Conservation (phyloP, 768 basidiomycete species). For the Hysterangium stoloniferum region DNA sequence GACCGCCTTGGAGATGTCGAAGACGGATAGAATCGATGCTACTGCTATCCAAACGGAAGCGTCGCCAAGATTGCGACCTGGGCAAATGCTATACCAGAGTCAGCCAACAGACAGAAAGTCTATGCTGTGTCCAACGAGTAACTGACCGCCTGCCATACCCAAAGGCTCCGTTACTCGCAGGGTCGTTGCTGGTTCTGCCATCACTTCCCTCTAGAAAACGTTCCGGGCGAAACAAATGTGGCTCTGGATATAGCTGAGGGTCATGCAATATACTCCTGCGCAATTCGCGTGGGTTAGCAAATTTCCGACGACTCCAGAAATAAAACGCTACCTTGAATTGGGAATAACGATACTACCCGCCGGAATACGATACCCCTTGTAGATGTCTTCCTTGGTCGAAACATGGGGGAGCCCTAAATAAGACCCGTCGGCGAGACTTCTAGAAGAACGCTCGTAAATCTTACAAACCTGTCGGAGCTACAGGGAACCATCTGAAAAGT, state of each 20-base stretch:
- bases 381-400: slow-evolving; percentile 15
- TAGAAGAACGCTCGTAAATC: not conserved
- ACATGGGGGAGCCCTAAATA: not conserved
- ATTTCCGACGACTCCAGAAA: not conserved
- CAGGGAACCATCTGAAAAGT: not conserved
- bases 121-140: not conserved
- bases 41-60: slow-evolving; percentile 31
- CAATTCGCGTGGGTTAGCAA: too few relatives aligned
- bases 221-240: slow-evolving; percentile 19
- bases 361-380: slow-evolving; percentile 18
- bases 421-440: not conserved
- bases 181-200: slow-evolving; percentile 10
- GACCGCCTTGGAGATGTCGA: slow-evolving; percentile 30
- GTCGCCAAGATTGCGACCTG: slow-evolving; percentile 26
- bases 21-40: slow-evolving; percentile 28
- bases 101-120: not conserved
- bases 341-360: slow-evolving; percentile 14
- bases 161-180: slow-evolving; percentile 14
- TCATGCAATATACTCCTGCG: slow-evolving; percentile 16
- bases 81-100: slow-evolving; percentile 15
- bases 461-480: not conserved
- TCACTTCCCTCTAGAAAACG: slow-evolving; percentile 15
- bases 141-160: slow-evolving; percentile 22
- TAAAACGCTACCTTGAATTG: slow-evolving; percentile 14
- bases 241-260: slow-evolving; percentile 18